phyloP scores from a whole-genome alignment of 345 rosid genomes.

The Hibiscus trionum region DNA sequence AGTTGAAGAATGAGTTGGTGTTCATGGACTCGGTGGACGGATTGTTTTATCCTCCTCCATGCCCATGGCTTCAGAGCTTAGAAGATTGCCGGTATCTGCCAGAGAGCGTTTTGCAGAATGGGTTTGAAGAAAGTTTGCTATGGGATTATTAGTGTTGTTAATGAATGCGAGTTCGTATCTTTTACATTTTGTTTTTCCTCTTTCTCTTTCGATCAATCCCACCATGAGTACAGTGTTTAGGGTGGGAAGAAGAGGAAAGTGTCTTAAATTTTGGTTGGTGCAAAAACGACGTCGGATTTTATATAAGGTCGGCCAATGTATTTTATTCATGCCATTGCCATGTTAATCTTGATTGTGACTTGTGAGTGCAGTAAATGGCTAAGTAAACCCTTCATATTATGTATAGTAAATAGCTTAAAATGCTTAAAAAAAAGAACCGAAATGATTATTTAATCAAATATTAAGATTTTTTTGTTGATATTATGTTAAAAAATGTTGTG shows the following conservation, averaged over 20 bases:
- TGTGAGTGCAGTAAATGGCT: too few species aligned
- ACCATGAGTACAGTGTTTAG: constrained; percentile 10
- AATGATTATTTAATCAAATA: too few species aligned
- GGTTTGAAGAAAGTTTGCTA: constrained; percentile 26
- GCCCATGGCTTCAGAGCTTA: constrained; percentile 36
- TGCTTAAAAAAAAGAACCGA: too few species aligned
- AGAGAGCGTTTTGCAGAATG: constrained; percentile 1
- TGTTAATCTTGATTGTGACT: neutral
- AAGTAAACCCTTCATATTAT: too few species aligned
- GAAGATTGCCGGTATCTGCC: constrained; percentile 27
- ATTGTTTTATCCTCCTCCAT: constrained; percentile 38
- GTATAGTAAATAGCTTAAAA: too few species aligned
- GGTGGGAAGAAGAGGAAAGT: constrained; percentile 1
- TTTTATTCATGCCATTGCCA: neutral
- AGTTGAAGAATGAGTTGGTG: constrained; percentile 37
- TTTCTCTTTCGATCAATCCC: constrained; percentile 13
- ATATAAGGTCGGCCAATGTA: neutral
- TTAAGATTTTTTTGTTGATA: too few species aligned
- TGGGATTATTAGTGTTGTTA: constrained; percentile 17
- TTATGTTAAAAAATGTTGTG: neutral
- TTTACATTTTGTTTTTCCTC: neutral
- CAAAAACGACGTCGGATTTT: neutral
- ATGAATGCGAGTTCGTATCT: neutral
- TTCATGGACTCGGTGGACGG: constrained; percentile 38
- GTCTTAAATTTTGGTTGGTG: constrained; percentile 14